These are phyloP conservation scores for Penicillium sp. DNA, from an alignment of 2,329 filamentous ascomycete genomes.

Conservation along the genomic window DNA sequence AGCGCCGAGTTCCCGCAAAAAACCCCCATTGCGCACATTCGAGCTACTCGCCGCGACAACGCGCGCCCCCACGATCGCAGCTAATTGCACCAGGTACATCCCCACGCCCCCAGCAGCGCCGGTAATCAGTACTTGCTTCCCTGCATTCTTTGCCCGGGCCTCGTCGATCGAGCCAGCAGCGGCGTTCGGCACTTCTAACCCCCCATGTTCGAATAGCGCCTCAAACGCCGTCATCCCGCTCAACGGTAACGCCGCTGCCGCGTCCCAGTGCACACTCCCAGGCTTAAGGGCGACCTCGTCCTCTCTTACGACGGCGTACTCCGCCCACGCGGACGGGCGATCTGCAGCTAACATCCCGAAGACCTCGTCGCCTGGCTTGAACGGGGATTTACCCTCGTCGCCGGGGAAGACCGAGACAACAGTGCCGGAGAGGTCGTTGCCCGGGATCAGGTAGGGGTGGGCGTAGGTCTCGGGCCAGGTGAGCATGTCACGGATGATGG, in stretches of 20 bases:
- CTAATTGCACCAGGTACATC: conserved; percentile 42
- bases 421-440: conserved; percentile 27
- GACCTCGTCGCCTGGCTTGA: conserved; percentile 32
- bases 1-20: conserved; percentile 39
- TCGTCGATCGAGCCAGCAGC: neutral
- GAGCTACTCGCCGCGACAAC: conserved; percentile 42
- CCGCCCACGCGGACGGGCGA: conserved; percentile 28
- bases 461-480: conserved; percentile 34
- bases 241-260: conserved; percentile 31
- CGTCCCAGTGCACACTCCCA: conserved; percentile 17
- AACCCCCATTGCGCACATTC: conserved; percentile 33
- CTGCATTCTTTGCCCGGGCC: neutral
- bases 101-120: conserved; percentile 44
- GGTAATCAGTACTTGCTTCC: conserved; percentile 34
- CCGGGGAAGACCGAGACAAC: conserved; percentile 14
- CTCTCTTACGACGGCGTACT: conserved; percentile 26
- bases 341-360: conserved; percentile 29
- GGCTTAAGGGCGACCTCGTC: conserved; percentile 30
- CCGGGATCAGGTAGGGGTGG: conserved; percentile 19
- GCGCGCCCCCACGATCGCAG: conserved; percentile 29
- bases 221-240: conserved; percentile 35
- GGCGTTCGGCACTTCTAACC: conserved; percentile 5
- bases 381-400: neutral
- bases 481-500: conserved; percentile 27
- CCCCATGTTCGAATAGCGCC: conserved; percentile 28